Base-by-base conservation (phyloP, 352 stramenopile genomes). In the Globisporangium ultimum region DNA sequence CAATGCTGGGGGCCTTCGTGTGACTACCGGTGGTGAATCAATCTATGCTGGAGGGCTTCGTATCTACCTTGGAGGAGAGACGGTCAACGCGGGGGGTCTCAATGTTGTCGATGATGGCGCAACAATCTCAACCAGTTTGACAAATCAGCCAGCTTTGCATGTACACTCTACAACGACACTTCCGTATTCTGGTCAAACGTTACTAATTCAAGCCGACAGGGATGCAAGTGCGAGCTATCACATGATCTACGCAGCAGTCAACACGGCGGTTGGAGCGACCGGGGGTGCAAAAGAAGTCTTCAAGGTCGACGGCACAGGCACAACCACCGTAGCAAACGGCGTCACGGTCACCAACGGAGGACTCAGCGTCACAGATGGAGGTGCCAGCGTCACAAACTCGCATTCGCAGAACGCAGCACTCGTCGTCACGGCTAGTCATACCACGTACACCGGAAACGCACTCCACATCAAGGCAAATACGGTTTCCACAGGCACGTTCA, bases 1-100 rank as follows among this genome's bases (percentile, higher is more conserved):
- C 48, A 24, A 53, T 41, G 13, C 48, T 53, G 48, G 48, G 14
- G 48, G 2, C 2, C 48, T 91, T 2, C 54, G 67, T 45, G 65
- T 90, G 9, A 42, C 34, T 46, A 42, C 43, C 36, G 70, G 55
- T 18, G 81, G 72, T 0, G 46, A 60, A 55, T 77, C 67, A 0
- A 84, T 89, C n/a, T 48, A 74, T 12, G 42, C n/a, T 7, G 72
- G 68, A 3, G 78, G 78, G 0, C 53, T 88, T 10, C 49, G 28
- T 2, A 68, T 88, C 48, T 50, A 60, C 1, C 36, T 60, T 13
- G 75, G 68, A 12, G 78, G 78, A 17, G 71, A 66, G 48, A 82
- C 61, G 3, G 80, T 87, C 55, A 47, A 61, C 1, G 13, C 48
- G n/a, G 63, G 61, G 0, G 74, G 74, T 5, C 49, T 84, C 11